phyloP scores from a whole-genome alignment of 306 rosid genomes.

The Geum urbanum region DNA sequence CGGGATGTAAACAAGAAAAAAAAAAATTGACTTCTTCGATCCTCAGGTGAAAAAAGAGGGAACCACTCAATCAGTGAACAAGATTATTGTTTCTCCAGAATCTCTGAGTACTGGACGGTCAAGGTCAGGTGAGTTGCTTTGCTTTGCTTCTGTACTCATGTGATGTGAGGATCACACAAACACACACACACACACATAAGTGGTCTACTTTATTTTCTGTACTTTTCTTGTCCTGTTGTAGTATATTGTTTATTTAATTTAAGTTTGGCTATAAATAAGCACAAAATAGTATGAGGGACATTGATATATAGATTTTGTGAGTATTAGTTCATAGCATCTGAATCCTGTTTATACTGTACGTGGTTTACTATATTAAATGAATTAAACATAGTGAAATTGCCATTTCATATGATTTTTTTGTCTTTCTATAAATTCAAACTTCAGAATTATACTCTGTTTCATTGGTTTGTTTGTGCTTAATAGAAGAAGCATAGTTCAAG shows the following conservation, averaged over 20 bases:
- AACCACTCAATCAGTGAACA: neutral
- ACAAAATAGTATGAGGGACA: neutral
- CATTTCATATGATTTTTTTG: neutral
- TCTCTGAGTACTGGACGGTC: slow-evolving; percentile 47
- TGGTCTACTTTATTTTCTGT: neutral
- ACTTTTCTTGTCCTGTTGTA: neutral
- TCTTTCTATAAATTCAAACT: neutral
- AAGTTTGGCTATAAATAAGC: neutral
- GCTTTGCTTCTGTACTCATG: neutral
- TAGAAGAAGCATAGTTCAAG: no score
- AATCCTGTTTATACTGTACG: neutral
- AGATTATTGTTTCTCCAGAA: slow-evolving; percentile 33
- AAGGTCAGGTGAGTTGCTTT: slow-evolving; percentile 47
- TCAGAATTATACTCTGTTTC: neutral
- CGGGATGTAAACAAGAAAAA: neutral
- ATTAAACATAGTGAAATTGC: neutral
- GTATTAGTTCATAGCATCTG: neutral
- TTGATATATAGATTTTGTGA: neutral
- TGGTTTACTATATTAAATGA: neutral
- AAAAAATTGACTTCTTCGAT: neutral
- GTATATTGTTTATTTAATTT: neutral
- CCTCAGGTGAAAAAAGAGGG: neutral
- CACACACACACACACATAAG: neutral
- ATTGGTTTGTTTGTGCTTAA: neutral
- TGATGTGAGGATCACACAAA: neutral